Evolutionary conservation across 2,329 filamentous ascomycete species (phyloP).

Genomic region (Domatiomyces globalis): DNA sequence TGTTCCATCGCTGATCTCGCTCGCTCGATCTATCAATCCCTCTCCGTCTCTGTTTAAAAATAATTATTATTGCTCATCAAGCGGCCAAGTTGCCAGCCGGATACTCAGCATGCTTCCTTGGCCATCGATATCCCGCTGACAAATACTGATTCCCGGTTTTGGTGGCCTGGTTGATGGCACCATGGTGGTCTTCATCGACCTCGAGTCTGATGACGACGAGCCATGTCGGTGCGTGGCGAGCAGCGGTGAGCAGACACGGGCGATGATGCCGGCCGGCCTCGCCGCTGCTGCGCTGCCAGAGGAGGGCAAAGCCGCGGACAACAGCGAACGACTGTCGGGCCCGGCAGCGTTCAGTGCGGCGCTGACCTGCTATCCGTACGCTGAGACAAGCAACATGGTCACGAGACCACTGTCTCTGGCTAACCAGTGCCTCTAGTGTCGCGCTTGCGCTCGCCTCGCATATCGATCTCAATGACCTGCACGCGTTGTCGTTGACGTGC

Average conservation of each 20-base stretch:
- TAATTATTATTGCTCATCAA: too few relatives aligned
- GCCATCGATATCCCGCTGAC: neutral
- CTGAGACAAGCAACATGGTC: constrained; percentile 7
- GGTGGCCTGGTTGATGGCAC: neutral
- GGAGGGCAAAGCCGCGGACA: neutral
- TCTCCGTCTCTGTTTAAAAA: neutral
- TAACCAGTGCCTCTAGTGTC: constrained; percentile 42
- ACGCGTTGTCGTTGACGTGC: constrained; percentile 69
- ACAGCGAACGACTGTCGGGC: neutral
- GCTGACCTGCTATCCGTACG: constrained; percentile 36
- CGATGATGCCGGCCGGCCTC: neutral
- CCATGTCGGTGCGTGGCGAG: constrained; percentile 1
- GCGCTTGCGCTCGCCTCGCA: constrained; percentile 58
- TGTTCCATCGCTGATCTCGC: too few relatives aligned
- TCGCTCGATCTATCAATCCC: neutral
- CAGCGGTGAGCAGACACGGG: neutral
- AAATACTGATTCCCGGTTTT: neutral
- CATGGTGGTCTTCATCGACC: constrained; percentile 37
- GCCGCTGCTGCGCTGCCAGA: neutral
- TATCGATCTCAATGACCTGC: constrained; percentile 76
- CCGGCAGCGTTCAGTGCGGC: constrained; percentile 25
- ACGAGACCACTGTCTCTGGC: constrained; percentile 13
- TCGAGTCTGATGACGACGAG: constrained; percentile 27
- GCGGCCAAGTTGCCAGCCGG: neutral
- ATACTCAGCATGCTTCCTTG: neutral